Conservation (phyloP, 768 basidiomycete genomes). For the Russula earlei region DNA sequence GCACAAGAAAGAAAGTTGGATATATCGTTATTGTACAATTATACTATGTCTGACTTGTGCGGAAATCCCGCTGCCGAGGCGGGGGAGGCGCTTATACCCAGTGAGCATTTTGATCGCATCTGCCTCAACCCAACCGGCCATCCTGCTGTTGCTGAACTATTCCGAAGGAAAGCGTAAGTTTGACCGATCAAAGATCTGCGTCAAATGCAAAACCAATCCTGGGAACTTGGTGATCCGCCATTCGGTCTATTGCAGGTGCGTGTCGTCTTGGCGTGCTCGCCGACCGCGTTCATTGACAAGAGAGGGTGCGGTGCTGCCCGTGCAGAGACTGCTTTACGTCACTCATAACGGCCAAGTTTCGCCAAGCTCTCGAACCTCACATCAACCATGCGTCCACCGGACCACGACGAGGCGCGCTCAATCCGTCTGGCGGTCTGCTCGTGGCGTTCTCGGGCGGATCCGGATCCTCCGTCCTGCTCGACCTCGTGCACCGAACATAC, state of each 20-base stretch:
- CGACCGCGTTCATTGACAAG: neutral
- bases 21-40: neutral
- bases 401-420: conserved; percentile 48
- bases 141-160: neutral
- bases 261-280: conserved; percentile 7
- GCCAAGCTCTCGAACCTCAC: conserved; percentile 51
- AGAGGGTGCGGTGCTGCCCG: neutral
- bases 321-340: conserved; percentile 58
- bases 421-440: conserved; percentile 58
- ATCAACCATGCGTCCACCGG: conserved; percentile 49
- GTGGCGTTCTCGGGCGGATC: conserved; percentile 74
- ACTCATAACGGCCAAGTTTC: conserved; percentile 53
- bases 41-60: conserved; percentile 30
- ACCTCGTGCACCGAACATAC: conserved; percentile 55
- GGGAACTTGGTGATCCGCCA: conserved; percentile 72
- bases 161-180: conserved; percentile 51
- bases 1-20: neutral
- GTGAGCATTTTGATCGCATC: conserved; percentile 32
- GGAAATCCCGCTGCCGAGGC: conserved; percentile 52
- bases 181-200: conserved; percentile 55
- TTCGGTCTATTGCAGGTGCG: conserved; percentile 78
- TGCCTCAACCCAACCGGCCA: no score
- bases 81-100: conserved; percentile 52
- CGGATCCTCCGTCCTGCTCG: conserved; percentile 62
- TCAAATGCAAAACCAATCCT: conserved; percentile 58